These are phyloP conservation scores for Citrus cavaleriei DNA, from an alignment of 345 rosid species.

Conservation along the genomic window DNA sequence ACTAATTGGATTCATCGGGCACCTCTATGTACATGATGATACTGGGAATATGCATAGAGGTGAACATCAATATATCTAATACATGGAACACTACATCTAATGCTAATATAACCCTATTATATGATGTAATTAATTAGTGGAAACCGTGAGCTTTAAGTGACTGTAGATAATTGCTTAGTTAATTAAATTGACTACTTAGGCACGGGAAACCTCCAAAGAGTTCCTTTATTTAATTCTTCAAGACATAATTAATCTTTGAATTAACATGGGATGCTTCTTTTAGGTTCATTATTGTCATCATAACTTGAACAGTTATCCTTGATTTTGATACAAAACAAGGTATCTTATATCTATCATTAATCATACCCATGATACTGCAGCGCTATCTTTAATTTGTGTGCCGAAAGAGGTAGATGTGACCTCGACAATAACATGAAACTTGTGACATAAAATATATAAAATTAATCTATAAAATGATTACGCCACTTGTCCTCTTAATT, in stretches of 20 bases:
- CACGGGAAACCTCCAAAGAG: background rate
- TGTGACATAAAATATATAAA: background rate
- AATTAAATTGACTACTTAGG: background rate
- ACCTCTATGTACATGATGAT: too few species aligned
- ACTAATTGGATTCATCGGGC: too few species aligned
- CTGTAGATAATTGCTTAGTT: background rate
- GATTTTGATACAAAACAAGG: slow-evolving; percentile 3
- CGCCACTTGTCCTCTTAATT: background rate
- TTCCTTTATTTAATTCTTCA: background rate
- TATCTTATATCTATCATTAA: background rate
- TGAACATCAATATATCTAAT: too few species aligned
- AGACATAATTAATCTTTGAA: background rate
- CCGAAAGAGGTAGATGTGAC: background rate
- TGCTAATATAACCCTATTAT: background rate
- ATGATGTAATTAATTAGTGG: too few species aligned
- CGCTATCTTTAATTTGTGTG: background rate
- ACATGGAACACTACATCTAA: too few species aligned
- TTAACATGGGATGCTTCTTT: background rate
- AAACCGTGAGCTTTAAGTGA: background rate
- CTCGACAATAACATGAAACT: background rate
- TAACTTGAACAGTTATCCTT: background rate
- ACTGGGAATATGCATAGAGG: too few species aligned
- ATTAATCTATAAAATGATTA: background rate
- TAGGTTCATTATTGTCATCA: background rate
- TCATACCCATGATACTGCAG: background rate